Conservation (phyloP, 176 grass and related monocot genomes). For the Ananas comosus region DNA sequence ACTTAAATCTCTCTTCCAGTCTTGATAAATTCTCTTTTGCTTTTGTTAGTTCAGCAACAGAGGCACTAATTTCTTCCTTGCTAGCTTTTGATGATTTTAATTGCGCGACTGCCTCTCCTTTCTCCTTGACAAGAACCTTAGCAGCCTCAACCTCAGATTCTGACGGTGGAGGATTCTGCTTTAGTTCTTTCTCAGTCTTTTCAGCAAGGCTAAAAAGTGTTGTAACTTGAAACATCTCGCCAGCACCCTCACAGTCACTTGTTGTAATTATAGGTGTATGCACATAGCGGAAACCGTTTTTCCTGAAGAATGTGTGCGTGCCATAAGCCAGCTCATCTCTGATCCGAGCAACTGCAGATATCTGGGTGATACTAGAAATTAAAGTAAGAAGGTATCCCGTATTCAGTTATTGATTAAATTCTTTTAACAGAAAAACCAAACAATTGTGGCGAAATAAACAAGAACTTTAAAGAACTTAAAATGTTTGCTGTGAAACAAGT, state of each 20-base stretch:
- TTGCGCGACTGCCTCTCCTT: conserved; percentile 50
- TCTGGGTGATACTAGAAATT: conserved; percentile 38
- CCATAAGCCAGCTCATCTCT: conserved; percentile 76
- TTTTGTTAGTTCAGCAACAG: conserved; percentile 55
- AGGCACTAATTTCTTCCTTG: conserved; percentile 46
- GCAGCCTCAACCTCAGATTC: conserved; percentile 63
- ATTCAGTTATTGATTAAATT: background rate
- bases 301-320: conserved; percentile 65
- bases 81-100: conserved; percentile 71
- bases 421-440: background rate
- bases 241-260: conserved; percentile 89
- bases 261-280: conserved; percentile 94
- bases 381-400: background rate
- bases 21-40: conserved; percentile 55
- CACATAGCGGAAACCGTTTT: conserved; percentile 70
- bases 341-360: conserved; percentile 70
- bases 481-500: too few species aligned
- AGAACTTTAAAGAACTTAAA: too few species aligned
- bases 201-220: conserved; percentile 74
- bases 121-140: conserved; percentile 56
- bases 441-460: too few species aligned
- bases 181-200: conserved; percentile 72
- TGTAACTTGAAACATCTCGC: conserved; percentile 96
- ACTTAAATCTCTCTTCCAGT: conserved; percentile 82
- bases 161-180: conserved; percentile 57